Evolutionary conservation across 2,329 filamentous ascomycete species (phyloP).

Genomic region (Chrysoporthe austroafricana): DNA sequence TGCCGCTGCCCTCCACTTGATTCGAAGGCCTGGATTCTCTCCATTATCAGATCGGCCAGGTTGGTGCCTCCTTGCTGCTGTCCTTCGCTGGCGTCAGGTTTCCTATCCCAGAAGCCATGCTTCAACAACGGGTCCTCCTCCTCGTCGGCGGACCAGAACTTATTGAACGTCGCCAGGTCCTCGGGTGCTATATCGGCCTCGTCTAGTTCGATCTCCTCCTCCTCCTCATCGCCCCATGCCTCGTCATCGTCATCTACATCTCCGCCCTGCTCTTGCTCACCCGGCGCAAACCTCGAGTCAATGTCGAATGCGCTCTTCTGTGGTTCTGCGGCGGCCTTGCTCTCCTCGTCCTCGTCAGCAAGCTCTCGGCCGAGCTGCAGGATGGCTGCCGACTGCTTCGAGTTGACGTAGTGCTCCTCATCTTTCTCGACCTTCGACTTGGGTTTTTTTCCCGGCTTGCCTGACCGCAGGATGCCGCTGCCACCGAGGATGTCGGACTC

Average conservation of each 20-base stretch:
- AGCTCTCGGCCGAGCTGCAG: slow-evolving; percentile 87
- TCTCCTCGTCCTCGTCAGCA: slow-evolving; percentile 73
- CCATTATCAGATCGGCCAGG: slow-evolving; percentile 87
- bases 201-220: slow-evolving; percentile 62
- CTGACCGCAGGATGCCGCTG: slow-evolving; percentile 65
- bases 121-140: slow-evolving; percentile 75
- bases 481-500: slow-evolving; percentile 78
- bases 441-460: slow-evolving; percentile 41
- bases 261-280: slow-evolving; percentile 51
- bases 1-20: slow-evolving; percentile 53
- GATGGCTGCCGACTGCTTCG: slow-evolving; percentile 87
- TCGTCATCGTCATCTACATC: slow-evolving; percentile 59
- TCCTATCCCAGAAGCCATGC: slow-evolving; percentile 57
- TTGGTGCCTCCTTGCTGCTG: slow-evolving; percentile 65
- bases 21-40: slow-evolving; percentile 93
- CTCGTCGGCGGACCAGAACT: slow-evolving; percentile 75
- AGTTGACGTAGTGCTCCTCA: slow-evolving; percentile 77
- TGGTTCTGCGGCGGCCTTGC: slow-evolving; percentile 47
- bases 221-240: slow-evolving; percentile 81
- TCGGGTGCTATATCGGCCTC: slow-evolving; percentile 84
- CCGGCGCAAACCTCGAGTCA: slow-evolving; percentile 70
- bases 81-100: slow-evolving; percentile 45
- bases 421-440: slow-evolving; percentile 77
- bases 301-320: slow-evolving; percentile 75
- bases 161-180: slow-evolving; percentile 88